Evolutionary conservation across 108 stramenopile genomes (phyloP).

Genomic region (Skeletonema grethae): DNA sequence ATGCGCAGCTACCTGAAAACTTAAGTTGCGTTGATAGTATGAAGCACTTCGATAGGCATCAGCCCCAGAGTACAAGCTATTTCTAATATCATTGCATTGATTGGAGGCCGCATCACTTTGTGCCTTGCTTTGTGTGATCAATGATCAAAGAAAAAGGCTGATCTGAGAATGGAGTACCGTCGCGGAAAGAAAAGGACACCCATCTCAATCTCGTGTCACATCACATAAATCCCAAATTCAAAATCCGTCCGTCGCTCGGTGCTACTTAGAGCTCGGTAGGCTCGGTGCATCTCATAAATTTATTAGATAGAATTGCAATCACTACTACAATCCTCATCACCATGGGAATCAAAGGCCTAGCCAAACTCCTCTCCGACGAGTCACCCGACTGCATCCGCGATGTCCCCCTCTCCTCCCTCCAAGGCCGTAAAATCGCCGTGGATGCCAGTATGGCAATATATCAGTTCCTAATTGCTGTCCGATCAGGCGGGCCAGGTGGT

Average conservation of each 20-base stretch:
- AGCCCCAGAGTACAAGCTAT: too few relatives aligned
- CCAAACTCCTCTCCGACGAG: slow-evolving; percentile 95
- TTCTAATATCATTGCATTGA: too few relatives aligned
- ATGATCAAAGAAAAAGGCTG: too few relatives aligned
- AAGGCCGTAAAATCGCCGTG: slow-evolving; percentile 96
- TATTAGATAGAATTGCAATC: too few relatives aligned
- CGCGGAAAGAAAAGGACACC: background rate
- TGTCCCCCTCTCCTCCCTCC: slow-evolving; percentile 87
- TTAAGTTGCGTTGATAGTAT: too few relatives aligned
- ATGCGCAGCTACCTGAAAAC: too few relatives aligned
- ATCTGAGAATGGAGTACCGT: too few relatives aligned
- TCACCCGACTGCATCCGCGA: slow-evolving; percentile 94
- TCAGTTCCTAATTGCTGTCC: slow-evolving; percentile 97
- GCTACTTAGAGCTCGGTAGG: too few relatives aligned
- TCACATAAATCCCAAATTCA: background rate
- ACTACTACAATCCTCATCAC: slow-evolving; percentile 1
- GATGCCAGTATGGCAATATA: slow-evolving; percentile 99
- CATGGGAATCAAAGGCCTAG: slow-evolving; percentile 98
- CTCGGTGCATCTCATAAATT: background rate
- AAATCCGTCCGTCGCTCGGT: too few relatives aligned
- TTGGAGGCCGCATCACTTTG: too few relatives aligned
- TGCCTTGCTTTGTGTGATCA: too few relatives aligned
- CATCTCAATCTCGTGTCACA: background rate
- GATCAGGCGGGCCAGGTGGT: slow-evolving; percentile 72
- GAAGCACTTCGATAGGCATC: too few relatives aligned